Base-by-base conservation (phyloP, 106 monocot species). In the Allium cepa region DNA sequence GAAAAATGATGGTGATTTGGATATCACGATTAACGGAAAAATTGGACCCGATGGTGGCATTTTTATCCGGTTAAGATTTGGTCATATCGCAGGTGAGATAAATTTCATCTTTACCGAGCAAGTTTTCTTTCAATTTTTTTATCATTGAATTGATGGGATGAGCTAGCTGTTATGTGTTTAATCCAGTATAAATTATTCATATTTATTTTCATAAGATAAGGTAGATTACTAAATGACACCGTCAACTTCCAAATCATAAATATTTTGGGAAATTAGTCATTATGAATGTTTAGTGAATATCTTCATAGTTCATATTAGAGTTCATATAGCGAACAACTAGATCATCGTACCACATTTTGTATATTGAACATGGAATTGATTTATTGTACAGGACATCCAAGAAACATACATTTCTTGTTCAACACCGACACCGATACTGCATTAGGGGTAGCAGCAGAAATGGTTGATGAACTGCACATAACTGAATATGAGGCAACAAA, bases 11-110 rank as follows among this genome's bases (percentile, higher is more conserved):
- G 26, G 26, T 17, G 57, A 87, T 69, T 56, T 80, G 10, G 76
- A 80, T 36, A 78, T 87, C 56, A 73, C 80, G 46, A 83, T 87
- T 36, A 71, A 78, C n/a, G 87, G 87, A 17, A 75, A 56, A 52
- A 87, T 18, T 66, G 72, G 57, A 61, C 83, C 75, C 28, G 80
- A 83, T 71, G 87, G 78, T 3, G 16, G 68, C 22, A 78, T 87
- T 57, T 87, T 77, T 60, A 59, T 87, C 10, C 69, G 80, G 60
- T 75, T 87, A 47, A 78, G 77, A 45, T 78, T 87, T 57, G 71
- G 83, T 2, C 80, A 83, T 46, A 73, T 76, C 50, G 80, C 80
- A 80, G 83, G 87, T 83, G 60, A 9, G 49, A 12, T 10, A 28
- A 62, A 14, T 60, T 59, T 70, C 16, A 70, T 58, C 5, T 48